Percentiles rank a stretch among this genome's conserved stretches.
Evolutionary conservation across 495 filamentous ascomycete species (phyloP).

Genomic region (Tuber indicum): DNA sequence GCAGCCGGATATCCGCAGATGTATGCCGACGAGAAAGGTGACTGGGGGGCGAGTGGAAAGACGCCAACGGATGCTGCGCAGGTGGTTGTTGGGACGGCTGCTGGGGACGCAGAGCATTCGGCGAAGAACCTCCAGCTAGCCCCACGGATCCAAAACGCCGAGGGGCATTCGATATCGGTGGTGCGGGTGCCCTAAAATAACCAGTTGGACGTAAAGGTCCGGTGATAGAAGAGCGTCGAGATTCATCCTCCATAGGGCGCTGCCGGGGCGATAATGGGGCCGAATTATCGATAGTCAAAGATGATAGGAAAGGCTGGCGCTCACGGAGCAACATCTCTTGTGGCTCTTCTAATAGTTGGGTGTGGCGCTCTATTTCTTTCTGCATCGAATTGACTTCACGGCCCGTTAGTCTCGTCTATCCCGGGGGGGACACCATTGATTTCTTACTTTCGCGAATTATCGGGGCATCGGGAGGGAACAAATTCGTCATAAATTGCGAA

Average conservation of each 20-base stretch:
- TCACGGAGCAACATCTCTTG: constrained; percentile 68
- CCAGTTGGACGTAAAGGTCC: constrained; percentile 40
- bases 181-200: constrained; percentile 61
- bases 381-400: constrained; percentile 68
- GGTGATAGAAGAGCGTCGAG: constrained; percentile 57
- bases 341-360: constrained; percentile 73
- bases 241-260: constrained; percentile 78
- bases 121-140: constrained; percentile 61
- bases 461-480: constrained; percentile 48
- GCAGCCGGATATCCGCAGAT: constrained; percentile 87
- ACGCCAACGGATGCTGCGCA: constrained; percentile 67
- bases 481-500: constrained; percentile 42
- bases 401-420: constrained; percentile 21
- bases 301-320: constrained; percentile 66
- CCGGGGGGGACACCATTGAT: constrained; percentile 4
- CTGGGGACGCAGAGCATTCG: constrained; percentile 64
- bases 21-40: constrained; percentile 82
- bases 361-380: constrained; percentile 75
- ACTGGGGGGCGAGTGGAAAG: constrained; percentile 66
- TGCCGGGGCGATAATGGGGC: constrained; percentile 90
- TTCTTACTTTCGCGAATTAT: constrained; percentile 58
- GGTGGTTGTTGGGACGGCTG: constrained; percentile 60
- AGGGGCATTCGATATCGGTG: constrained; percentile 68
- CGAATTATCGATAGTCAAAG: constrained; percentile 58
- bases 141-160: constrained; percentile 81